These are phyloP conservation scores for Leishmania major DNA, from an alignment of 208 protist genomes.

Conservation along the genomic window DNA sequence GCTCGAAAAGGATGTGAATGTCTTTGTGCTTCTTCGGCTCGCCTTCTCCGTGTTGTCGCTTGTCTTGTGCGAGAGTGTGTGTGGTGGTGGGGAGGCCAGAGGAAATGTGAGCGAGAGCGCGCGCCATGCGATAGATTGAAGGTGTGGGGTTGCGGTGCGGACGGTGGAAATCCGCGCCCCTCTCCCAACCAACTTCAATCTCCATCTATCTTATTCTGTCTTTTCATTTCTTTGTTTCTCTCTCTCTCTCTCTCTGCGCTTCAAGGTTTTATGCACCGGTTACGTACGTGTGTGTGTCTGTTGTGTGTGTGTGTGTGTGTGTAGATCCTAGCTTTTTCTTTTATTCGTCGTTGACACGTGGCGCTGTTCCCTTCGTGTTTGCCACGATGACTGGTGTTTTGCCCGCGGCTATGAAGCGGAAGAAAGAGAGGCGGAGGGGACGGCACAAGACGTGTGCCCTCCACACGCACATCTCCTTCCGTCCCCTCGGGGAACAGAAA, in stretches of 20 bases:
- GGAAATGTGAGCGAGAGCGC: background rate
- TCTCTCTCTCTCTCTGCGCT: background rate
- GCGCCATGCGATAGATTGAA: background rate
- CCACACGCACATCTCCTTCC: background rate
- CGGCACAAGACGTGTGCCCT: background rate
- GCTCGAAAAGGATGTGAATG: background rate
- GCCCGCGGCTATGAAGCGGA: background rate
- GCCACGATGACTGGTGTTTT: background rate
- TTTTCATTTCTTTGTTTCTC: background rate
- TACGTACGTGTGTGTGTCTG: background rate
- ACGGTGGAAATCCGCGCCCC: background rate
- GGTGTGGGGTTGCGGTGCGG: background rate
- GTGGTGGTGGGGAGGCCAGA: background rate
- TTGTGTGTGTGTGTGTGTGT: background rate
- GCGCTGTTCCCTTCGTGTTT: background rate
- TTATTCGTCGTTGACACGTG: background rate
- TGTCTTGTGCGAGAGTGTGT: background rate
- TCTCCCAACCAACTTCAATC: background rate
- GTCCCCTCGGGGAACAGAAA: background rate
- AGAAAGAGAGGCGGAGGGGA: background rate
- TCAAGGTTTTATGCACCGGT: background rate
- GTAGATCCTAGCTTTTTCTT: background rate
- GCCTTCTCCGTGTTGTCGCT: background rate
- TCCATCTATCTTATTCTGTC: background rate
- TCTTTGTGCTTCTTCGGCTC: slow-evolving; percentile 7